Base-by-base conservation (phyloP, 2,329 filamentous ascomycete species). In the Fusarium aywerte region DNA sequence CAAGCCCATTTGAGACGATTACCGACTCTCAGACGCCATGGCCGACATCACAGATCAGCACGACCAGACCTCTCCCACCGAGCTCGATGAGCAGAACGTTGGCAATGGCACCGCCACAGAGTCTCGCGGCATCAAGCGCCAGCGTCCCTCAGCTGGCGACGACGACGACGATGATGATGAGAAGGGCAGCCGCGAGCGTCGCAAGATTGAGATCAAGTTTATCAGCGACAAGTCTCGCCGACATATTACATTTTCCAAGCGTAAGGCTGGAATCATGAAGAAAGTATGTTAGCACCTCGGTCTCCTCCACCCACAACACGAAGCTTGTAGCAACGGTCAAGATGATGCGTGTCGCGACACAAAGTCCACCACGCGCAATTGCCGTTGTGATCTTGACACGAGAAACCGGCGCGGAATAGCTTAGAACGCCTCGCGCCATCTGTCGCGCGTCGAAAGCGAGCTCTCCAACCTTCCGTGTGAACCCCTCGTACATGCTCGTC, bases 181-280 rank as follows among this genome's bases (percentile, higher is more conserved):
- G 81, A 98, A 98, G 89, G 93, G 93, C 68, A 93, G 93, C 77
- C 94, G 96, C 81, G 96, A 98, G 87, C 91, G 96, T 78, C 90
- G 96, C 83, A 99, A 99, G 91, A 99, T 99, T 76, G 96, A 99
- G 83, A 99, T 99, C 84, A 99, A 99, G 87, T 99, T 99, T 84
- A 99, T 99, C 81, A 95, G 94, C 82, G 96, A 99, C 83, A 99
- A 99, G 86, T 98, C 95, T 83, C 93, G 96, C 83, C 92, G 96
- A 68, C 96, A 99, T 85, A 99, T 98, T 79, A 98, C 96, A 76
- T 98, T 99, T 81, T 98, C 95, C 74, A 99, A 99, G 89, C 93
- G 96, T 80, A 99, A 99, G 86, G 96, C 96, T 57, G 96, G 96
- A 75, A 98, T 99, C 81, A 98, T 99, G 96, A 98, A 99, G 87